Evolutionary conservation across 441 rosid species (phyloP), one percentile per base, ranked within the genome.

Genomic region (Populus hybrid): DNA sequence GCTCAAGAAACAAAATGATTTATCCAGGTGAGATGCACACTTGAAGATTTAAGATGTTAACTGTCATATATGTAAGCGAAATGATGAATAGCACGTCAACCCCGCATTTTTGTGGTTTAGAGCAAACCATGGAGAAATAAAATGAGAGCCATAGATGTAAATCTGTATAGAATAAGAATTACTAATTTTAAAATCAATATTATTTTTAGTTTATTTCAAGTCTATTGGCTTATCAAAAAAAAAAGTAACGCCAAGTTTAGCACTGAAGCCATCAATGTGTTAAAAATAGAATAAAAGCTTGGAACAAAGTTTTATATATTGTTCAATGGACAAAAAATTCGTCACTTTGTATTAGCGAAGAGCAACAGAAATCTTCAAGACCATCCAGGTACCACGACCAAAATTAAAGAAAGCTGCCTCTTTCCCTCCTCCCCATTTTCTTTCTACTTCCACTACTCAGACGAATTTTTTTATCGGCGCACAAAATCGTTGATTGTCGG

Each of bases 401-500:
- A 38, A 38, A 38, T 38, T 38, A 38, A 38, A 38, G 46, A 10
- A 38, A 38, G 46, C 46, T 38, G 46, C 46, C 46, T 38, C 12
- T 38, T 38, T 38, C 12, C 3, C 46, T 38, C 46, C 46, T 38
- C 46, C 46, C 46, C 12, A 28, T 23, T 23, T 38, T 38, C 46
- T 38, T 38, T 38, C 46, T 10, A 10, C 46, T 38, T 38, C 46
- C 46, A 38, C 65, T 59, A 18, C 1, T 38, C 46, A 38, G 46
- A 38, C 2, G 10, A 59, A 20, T 4, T 10, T 11, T 38, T 38
- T 38, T 3, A 21, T 86, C 82, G 88, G 73, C 87, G 91, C 14
- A 70, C 89, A 73, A 86, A 89, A 76, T 91, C 92, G 59, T 84
- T 89, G 75, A 87, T 77, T 84, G 85, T 84, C 73, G 81, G 89